These are phyloP conservation scores for Neofusicoccum cordaticola DNA, from an alignment of 2,329 filamentous ascomycete genomes.

Conservation along the genomic window DNA sequence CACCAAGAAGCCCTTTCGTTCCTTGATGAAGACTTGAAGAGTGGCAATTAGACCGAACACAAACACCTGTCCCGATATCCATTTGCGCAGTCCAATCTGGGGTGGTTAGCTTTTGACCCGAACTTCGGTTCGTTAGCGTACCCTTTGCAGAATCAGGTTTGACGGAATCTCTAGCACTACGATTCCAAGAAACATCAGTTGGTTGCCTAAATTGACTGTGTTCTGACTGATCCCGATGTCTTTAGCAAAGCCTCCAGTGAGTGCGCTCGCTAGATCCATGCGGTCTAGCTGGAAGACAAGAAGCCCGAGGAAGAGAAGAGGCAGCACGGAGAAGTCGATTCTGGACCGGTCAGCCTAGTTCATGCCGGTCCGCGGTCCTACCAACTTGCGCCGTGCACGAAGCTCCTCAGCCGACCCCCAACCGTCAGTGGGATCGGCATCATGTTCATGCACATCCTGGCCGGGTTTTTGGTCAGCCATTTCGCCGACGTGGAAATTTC, in stretches of 20 bases:
- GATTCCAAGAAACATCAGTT: conserved; percentile 53
- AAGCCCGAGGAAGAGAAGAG: conserved; percentile 50
- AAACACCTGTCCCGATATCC: conserved; percentile 51
- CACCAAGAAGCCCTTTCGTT: conserved; percentile 45
- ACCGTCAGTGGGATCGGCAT: background rate
- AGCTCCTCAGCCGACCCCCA: background rate
- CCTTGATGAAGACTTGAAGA: conserved; percentile 36
- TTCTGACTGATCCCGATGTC: conserved; percentile 45
- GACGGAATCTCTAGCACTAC: conserved; percentile 53
- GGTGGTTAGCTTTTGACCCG: background rate
- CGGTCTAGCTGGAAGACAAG: conserved; percentile 54
- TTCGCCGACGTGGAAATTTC: background rate
- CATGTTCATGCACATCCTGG: background rate
- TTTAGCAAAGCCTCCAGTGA: conserved; percentile 48
- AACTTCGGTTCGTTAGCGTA: background rate
- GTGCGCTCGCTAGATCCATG: conserved; percentile 52
- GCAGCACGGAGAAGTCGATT: conserved; percentile 48
- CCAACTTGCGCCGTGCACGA: background rate
- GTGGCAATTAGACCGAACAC: conserved; percentile 49
- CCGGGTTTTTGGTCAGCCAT: background rate
- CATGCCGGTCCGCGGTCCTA: background rate
- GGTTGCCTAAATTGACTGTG: conserved; percentile 53
- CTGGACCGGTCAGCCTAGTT: conserved; percentile 28
- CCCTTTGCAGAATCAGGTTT: conserved; percentile 45
- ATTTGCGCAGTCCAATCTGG: conserved; percentile 37